Evolutionary conservation across 2,329 filamentous ascomycete species (phyloP), one percentile per base, ranked within the genome.

Genomic region (Huntiella savannae): DNA sequence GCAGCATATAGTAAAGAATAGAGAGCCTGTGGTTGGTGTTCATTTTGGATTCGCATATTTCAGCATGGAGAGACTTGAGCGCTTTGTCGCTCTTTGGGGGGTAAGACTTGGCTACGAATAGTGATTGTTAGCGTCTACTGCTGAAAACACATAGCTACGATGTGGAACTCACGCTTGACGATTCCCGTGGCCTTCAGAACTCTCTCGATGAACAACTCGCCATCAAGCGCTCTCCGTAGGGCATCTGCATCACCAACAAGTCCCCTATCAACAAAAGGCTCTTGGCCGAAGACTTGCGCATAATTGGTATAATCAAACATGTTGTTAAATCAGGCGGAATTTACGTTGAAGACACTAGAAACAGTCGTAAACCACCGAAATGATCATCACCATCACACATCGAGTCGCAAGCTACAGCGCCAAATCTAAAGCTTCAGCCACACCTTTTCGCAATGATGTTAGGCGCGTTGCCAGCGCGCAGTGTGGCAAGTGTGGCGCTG

Each of bases 1-100:
- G 78, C 3, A 92, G 70, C 35, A 92, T 66, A 59, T 92, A 93
- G 66, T 83, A 92, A 52, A 92, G 68, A 41, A 91, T 70, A 13
- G 84, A 83, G 53, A 86, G 75, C 59, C 87, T 87, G 63, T 87
- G 79, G 59, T 87, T 80, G 46, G 74, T 68, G 5, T 79, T 72
- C 53, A 79, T 75, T 42, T 64, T 65, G 46, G 64, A 73, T 19
- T 75, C 69, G 58, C 77, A 71, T 52, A 93, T 77, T 49, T 77
- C 73, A 51, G 75, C 66, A 61, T 87, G 78, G 4, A 92, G 69
- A 35, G 74, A 71, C 53, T 75, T 73, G 28, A 92, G 69, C 37
- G 76, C 73, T 50, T 66, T 68, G 49, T 81, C 77, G 45, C 72
- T 74, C 56, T 75, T 77, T 0, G 85, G 83, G 38, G 85, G 85